phyloP scores from a whole-genome alignment of 2,329 filamentous ascomycete genomes.

The Colletotrichum camelliae region DNA sequence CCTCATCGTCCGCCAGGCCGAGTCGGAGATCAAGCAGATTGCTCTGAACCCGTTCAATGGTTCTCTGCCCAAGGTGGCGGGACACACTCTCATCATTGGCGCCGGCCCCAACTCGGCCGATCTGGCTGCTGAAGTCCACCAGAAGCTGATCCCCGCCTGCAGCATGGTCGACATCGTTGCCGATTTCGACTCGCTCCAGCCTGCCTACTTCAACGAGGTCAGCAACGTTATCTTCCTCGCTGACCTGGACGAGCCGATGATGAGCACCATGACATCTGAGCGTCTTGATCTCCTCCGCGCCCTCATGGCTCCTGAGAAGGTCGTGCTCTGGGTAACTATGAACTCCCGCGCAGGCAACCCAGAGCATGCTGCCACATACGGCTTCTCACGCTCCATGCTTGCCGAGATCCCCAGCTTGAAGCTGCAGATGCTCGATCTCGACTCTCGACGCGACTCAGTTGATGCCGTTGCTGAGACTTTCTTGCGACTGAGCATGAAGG shows the following conservation, averaged over 20 bases:
- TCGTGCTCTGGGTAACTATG: slow-evolving; percentile 28
- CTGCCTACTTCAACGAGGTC: slow-evolving; percentile 20
- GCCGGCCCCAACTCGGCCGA: slow-evolving; percentile 22
- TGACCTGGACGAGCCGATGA: slow-evolving; percentile 27
- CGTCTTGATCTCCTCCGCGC: slow-evolving; percentile 24
- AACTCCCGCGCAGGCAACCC: slow-evolving; percentile 25
- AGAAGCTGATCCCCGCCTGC: slow-evolving; percentile 27
- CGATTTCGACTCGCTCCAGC: slow-evolving; percentile 30
- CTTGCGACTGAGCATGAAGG: slow-evolving; percentile 11
- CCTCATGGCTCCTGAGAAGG: slow-evolving; percentile 19
- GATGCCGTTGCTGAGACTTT: slow-evolving; percentile 13
- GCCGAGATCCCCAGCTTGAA: slow-evolving; percentile 20
- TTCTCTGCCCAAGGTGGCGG: slow-evolving; percentile 7
- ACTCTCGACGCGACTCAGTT: not conserved
- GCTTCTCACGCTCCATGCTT: slow-evolving; percentile 19
- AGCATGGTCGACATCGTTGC: slow-evolving; percentile 15
- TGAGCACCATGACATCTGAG: slow-evolving; percentile 37
- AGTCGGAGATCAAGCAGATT: slow-evolving; percentile 25
- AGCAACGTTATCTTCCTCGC: slow-evolving; percentile 16
- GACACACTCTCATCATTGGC: slow-evolving; percentile 38
- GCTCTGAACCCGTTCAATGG: slow-evolving; percentile 19
- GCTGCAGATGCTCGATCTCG: slow-evolving; percentile 23
- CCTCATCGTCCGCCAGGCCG: slow-evolving; percentile 42
- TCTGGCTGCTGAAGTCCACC: slow-evolving; percentile 25
- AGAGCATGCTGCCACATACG: slow-evolving; percentile 23